These are phyloP conservation scores for Naganishia albida DNA, from an alignment of 1,284 basidiomycete genomes.

Conservation along the genomic window DNA sequence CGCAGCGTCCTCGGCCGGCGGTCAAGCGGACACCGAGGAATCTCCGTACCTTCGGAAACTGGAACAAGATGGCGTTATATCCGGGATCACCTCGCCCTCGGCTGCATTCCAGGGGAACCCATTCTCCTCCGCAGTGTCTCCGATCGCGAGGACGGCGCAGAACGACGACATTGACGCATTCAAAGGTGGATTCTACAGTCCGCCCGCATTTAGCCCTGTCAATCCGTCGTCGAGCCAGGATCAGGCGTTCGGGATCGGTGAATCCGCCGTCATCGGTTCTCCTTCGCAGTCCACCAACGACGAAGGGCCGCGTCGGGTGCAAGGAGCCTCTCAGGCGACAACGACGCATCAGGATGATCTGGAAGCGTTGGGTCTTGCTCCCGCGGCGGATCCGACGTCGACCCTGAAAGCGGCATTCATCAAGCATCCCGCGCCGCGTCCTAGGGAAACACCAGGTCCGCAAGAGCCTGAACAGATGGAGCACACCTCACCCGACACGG, in stretches of 20 bases:
- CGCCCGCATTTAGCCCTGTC: neutral
- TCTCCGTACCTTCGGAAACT: constrained; percentile 25
- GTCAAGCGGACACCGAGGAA: neutral
- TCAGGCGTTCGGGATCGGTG: neutral
- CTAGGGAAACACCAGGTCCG: neutral
- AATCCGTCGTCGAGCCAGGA: neutral
- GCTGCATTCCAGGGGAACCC: neutral
- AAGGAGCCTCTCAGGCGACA: neutral
- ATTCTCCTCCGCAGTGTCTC: neutral
- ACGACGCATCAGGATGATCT: constrained; percentile 1
- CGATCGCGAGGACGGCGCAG: neutral
- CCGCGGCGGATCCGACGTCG: constrained; percentile 1
- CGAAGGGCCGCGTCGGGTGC: too few relatives aligned
- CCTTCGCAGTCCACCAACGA: neutral
- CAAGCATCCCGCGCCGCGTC: neutral
- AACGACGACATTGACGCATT: constrained; percentile 15
- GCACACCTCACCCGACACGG: neutral
- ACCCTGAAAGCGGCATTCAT: constrained; percentile 17
- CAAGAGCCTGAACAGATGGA: neutral
- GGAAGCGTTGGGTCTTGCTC: constrained; percentile 8
- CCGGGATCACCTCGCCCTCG: constrained; percentile 5
- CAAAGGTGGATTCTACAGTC: constrained; percentile 23
- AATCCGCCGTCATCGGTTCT: neutral
- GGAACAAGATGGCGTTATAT: constrained; percentile 21
- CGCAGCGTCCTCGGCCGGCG: neutral